These are phyloP conservation scores for Rhizophagus prolifer DNA, from an alignment of 192 early-diverging fungal species.

Conservation along the genomic window DNA sequence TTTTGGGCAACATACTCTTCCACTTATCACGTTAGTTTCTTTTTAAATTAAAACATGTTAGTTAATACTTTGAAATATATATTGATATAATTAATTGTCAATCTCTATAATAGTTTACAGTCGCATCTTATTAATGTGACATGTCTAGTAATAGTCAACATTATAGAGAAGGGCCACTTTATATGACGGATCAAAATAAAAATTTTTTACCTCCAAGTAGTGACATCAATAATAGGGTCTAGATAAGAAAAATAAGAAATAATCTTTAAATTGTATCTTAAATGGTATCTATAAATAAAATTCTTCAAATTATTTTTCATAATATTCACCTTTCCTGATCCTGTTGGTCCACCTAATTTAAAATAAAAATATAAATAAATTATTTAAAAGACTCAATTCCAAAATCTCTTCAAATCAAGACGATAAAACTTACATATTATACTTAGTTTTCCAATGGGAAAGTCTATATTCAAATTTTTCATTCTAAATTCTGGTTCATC, in stretches of 20 bases:
- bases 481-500: constrained; percentile 51
- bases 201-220: constrained; percentile 63
- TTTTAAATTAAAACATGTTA: too few species aligned
- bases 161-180: too few species aligned
- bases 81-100: not conserved
- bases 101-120: too few species aligned
- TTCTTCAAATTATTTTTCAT: not conserved
- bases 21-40: constrained; percentile 58
- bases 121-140: too few species aligned
- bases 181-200: not conserved
- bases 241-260: not conserved
- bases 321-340: constrained; percentile 69
- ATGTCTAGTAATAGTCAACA: too few species aligned
- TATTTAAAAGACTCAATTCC: not conserved
- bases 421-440: constrained; percentile 52
- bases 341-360: constrained; percentile 68
- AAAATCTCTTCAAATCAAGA: not conserved
- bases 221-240: constrained; percentile 69
- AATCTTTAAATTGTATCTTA: not conserved
- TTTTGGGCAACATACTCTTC: constrained; percentile 44
- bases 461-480: constrained; percentile 60
- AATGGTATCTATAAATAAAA: not conserved
- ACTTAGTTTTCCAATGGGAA: constrained; percentile 71
- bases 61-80: not conserved
- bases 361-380: not conserved